A percentile compares a stretch with the other conserved stretches of the same genome.
Conservation (phyloP, 2,329 filamentous ascomycete genomes). For the Fusarium incarnatum region DNA sequence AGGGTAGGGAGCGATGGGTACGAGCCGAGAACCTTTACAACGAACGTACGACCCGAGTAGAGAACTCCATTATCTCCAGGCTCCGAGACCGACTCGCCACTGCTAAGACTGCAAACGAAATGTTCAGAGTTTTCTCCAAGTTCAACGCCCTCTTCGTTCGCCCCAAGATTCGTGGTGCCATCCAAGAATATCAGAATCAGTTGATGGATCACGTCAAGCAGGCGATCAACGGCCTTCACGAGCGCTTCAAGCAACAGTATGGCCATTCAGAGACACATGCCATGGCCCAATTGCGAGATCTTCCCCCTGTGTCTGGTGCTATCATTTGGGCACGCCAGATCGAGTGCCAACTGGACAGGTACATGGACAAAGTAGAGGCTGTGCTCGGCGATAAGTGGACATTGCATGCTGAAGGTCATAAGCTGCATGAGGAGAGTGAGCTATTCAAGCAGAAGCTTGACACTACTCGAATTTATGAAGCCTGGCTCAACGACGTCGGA, state of each 20-base stretch:
- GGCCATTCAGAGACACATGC: slow-evolving; percentile 97
- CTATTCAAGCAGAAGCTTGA: slow-evolving; percentile 97
- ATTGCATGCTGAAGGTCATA: slow-evolving; percentile 93
- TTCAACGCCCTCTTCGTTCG: slow-evolving; percentile 99
- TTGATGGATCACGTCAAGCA: slow-evolving; percentile 98
- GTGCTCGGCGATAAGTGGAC: slow-evolving; percentile 96
- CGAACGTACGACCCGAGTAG: slow-evolving; percentile 94
- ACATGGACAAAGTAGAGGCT: slow-evolving; percentile 99
- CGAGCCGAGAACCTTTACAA: slow-evolving; percentile 97
- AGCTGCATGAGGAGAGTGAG: slow-evolving; percentile 89
- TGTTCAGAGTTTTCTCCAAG: slow-evolving; percentile 99
- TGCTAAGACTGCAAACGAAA: slow-evolving; percentile 97
- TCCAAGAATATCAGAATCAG: slow-evolving; percentile 97
- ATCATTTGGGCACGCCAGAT: slow-evolving; percentile 99
- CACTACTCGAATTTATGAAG: slow-evolving; percentile 92
- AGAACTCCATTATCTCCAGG: slow-evolving; percentile 98
- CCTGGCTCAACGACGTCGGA: slow-evolving; percentile 92
- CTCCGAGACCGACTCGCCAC: slow-evolving; percentile 92
- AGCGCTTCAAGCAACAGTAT: slow-evolving; percentile 99
- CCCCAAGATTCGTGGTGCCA: slow-evolving; percentile 98
- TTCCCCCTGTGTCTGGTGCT: slow-evolving; percentile 94
- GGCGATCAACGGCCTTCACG: slow-evolving; percentile 91
- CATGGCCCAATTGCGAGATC: slow-evolving; percentile 96
- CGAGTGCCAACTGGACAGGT: slow-evolving; percentile 91
- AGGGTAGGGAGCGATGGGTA: slow-evolving; percentile 92